Evolutionary conservation across 805 yeast species (phyloP).

Genomic region (Lipomyces sp.): DNA sequence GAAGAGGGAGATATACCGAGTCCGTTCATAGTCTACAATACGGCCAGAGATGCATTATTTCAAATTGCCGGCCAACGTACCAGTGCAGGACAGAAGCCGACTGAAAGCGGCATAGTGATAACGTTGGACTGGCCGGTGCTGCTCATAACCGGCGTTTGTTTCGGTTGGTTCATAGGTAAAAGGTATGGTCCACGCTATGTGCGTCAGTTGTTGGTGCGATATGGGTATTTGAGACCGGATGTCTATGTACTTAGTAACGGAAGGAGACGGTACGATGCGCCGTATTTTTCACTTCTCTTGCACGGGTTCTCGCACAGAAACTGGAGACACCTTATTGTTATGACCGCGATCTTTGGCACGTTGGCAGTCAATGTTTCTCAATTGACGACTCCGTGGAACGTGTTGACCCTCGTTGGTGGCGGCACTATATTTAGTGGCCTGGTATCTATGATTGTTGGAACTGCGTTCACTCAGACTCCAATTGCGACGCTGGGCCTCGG

Average conservation of each 20-base stretch:
- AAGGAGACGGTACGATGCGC: conserved; percentile 3
- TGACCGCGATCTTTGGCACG: not conserved
- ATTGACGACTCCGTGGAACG: conserved; percentile 1
- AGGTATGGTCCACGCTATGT: conserved; percentile 13
- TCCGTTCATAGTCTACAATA: not conserved
- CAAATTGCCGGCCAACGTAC: not conserved
- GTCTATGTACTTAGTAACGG: conserved; percentile 11
- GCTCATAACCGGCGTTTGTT: not conserved
- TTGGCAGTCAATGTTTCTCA: not conserved
- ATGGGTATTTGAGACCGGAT: conserved; percentile 17
- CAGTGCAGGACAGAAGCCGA: not conserved
- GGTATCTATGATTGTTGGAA: not conserved
- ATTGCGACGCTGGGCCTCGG: conserved; percentile 1
- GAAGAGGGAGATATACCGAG: not conserved
- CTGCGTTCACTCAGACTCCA: not conserved
- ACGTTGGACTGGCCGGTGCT: conserved; percentile 2
- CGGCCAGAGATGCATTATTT: conserved; percentile 6
- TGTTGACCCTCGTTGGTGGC: not conserved
- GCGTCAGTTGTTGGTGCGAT: conserved; percentile 9
- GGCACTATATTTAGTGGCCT: conserved; percentile 3
- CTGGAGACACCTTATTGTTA: not conserved
- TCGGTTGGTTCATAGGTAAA: not conserved
- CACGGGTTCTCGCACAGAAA: conserved; percentile 11
- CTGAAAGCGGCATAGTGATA: not conserved
- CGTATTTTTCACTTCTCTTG: conserved; percentile 7